Conservation (phyloP, 2,329 filamentous ascomycete species). For the Alternaria atra region DNA sequence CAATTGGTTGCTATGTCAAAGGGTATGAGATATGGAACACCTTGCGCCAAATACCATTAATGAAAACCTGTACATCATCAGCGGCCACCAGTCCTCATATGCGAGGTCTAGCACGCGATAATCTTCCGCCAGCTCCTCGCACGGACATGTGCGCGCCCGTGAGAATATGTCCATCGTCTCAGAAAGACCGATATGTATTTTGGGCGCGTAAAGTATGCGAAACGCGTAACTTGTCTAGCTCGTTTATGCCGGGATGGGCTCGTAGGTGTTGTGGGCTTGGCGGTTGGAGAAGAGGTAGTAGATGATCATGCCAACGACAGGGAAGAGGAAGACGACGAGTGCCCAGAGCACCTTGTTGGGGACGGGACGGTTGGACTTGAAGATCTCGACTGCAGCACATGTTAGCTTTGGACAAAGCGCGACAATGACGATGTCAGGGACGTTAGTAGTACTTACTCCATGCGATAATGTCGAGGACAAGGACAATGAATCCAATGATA, state of each 20-base stretch:
- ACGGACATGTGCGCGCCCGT: not conserved
- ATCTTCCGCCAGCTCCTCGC: not conserved
- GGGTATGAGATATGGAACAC: not conserved
- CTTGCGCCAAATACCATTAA: not conserved
- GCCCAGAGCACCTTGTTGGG: conserved; percentile 69
- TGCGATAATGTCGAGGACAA: conserved; percentile 70
- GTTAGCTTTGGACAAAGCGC: conserved; percentile 24
- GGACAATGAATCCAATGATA: conserved; percentile 67
- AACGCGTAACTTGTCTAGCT: not conserved
- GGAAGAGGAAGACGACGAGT: conserved; percentile 71
- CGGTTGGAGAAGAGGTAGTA: conserved; percentile 73
- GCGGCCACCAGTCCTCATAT: not conserved
- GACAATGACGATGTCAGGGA: not conserved
- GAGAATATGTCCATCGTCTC: not conserved
- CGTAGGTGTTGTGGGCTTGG: conserved; percentile 65
- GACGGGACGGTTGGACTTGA: conserved; percentile 69
- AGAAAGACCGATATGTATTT: not conserved
- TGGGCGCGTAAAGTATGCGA: not conserved
- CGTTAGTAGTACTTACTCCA: conserved; percentile 60
- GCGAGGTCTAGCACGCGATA: not conserved
- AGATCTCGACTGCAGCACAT: conserved; percentile 64
- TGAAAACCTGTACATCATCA: not conserved
- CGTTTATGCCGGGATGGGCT: conserved; percentile 54
- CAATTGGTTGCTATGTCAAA: not conserved
- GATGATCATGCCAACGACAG: conserved; percentile 67